phyloP scores from a whole-genome alignment of 1,284 basidiomycete species.

The Laetiporus sulphureus region DNA sequence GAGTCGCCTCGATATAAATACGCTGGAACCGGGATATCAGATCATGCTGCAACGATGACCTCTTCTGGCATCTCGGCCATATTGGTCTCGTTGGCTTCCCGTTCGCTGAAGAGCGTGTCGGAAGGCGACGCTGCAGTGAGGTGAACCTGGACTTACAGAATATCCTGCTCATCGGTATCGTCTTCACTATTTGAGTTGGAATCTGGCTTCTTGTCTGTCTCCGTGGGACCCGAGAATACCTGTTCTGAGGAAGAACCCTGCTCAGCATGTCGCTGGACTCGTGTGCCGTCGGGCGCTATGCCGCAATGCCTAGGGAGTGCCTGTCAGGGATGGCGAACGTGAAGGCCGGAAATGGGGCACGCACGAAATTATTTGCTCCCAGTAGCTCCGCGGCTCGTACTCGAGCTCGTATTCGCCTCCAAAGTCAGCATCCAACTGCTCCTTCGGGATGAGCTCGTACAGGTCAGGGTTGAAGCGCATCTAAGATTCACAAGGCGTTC shows the following conservation, averaged over 20 bases:
- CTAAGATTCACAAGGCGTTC: no score
- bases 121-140: background rate
- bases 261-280: no score
- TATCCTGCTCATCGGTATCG: background rate
- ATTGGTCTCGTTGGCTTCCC: background rate
- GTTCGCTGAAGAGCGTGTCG: background rate
- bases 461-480: slow-evolving; percentile 88
- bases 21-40: no score
- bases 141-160: background rate
- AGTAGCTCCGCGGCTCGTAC: slow-evolving; percentile 75
- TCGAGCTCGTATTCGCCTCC: slow-evolving; percentile 75
- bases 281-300: slow-evolving; percentile 54
- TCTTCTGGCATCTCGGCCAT: background rate
- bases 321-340: background rate
- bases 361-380: slow-evolving; percentile 69
- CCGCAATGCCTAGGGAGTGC: slow-evolving; percentile 42
- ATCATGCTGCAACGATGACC: slow-evolving; percentile 6
- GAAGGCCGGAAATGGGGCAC: slow-evolving; percentile 16
- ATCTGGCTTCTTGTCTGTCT: no score
- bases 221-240: no score
- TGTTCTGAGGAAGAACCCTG: no score
- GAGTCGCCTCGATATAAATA: no score
- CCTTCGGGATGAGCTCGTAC: slow-evolving; percentile 63
- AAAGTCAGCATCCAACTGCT: slow-evolving; percentile 79
- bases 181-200: no score